Percentiles rank a stretch among this genome's conserved stretches.
phyloP scores from a whole-genome alignment of 2,329 filamentous ascomycete species.

The Aureobasidium zeae region DNA sequence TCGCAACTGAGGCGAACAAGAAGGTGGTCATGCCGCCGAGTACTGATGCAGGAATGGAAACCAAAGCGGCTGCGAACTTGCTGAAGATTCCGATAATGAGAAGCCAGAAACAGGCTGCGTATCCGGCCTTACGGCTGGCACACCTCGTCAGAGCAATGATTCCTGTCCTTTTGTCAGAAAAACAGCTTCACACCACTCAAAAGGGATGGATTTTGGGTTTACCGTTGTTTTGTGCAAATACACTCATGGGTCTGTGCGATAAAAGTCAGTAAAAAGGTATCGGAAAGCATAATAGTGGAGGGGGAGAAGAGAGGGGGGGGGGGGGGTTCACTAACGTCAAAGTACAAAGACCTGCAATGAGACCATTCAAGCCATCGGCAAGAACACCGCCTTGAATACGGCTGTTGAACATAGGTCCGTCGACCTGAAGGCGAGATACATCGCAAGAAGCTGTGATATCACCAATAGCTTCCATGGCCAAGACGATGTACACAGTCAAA shows the following conservation, averaged over 20 bases:
- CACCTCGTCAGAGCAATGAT: constrained; percentile 74
- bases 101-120: constrained; percentile 67
- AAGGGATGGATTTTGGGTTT: constrained; percentile 25
- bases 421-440: constrained; percentile 65
- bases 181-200: neutral
- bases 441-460: constrained; percentile 70
- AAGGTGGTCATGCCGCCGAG: constrained; percentile 57
- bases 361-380: constrained; percentile 66
- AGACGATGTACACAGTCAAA: constrained; percentile 54
- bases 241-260: constrained; percentile 24
- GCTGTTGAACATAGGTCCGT: constrained; percentile 62
- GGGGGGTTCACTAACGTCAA: constrained; percentile 43
- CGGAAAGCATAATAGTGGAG: neutral
- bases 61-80: constrained; percentile 72
- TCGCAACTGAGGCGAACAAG: constrained; percentile 66
- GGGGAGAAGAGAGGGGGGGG: no score
- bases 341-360: constrained; percentile 67
- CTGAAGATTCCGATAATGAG: constrained; percentile 73
- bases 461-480: constrained; percentile 64
- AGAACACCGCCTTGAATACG: constrained; percentile 71
- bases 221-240: constrained; percentile 77
- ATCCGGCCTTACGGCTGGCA: constrained; percentile 71
- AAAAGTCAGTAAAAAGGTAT: neutral
- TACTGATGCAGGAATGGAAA: constrained; percentile 56
- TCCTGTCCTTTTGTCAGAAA: neutral